phyloP scores from a whole-genome alignment of 192 early-diverging fungal genomes.

The Linnemannia exigua region DNA sequence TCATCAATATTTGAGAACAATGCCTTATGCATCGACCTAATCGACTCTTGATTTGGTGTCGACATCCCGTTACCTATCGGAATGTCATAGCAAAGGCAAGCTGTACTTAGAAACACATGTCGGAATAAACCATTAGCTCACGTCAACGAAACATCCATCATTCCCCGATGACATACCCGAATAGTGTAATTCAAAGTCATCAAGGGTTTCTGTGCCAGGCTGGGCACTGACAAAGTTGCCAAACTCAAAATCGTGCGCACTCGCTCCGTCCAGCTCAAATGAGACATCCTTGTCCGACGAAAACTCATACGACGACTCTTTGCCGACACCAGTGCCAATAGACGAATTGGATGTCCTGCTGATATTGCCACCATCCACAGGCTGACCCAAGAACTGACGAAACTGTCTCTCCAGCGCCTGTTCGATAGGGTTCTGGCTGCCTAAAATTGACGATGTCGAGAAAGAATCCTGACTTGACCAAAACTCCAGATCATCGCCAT shows the following conservation, averaged over 20 bases:
- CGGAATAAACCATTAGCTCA: background rate
- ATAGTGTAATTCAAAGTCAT: conserved; percentile 30
- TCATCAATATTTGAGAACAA: conserved; percentile 65
- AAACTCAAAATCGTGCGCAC: conserved; percentile 44
- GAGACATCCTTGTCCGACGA: conserved; percentile 19
- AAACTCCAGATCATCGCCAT: conserved; percentile 28
- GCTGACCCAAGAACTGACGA: conserved; percentile 22
- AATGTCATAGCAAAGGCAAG: background rate
- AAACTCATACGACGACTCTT: conserved; percentile 26
- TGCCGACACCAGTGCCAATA: conserved; percentile 23
- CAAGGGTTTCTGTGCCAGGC: conserved; percentile 22
- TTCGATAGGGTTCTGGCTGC: background rate
- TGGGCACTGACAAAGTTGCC: conserved; percentile 30
- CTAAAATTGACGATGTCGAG: background rate
- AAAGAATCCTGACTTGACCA: conserved; percentile 42
- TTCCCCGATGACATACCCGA: conserved; percentile 1
- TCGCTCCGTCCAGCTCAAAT: conserved; percentile 33
- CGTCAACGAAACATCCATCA: background rate
- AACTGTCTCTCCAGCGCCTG: conserved; percentile 30
- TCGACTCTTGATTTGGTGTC: conserved; percentile 55
- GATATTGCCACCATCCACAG: background rate
- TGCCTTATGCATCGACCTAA: conserved; percentile 58
- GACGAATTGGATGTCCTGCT: conserved; percentile 5
- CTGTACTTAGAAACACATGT: background rate
- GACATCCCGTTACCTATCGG: conserved; percentile 16